A percentile compares a stretch with the other conserved stretches of the same genome.
Conservation (phyloP, 2,329 filamentous ascomycete genomes). For the Ascochyta clinopodiicola region DNA sequence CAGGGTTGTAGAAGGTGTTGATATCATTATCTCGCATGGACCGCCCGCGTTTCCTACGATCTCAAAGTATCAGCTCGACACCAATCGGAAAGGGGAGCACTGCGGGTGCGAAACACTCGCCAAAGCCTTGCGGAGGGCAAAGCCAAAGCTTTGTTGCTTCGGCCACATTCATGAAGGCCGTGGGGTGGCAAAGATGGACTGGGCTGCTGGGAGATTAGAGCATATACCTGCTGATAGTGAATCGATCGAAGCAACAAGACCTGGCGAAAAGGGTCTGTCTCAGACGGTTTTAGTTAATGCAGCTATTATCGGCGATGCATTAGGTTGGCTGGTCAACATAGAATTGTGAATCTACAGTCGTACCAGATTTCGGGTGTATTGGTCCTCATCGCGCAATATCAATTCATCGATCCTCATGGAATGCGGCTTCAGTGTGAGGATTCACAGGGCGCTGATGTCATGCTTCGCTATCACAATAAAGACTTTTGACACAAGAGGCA, state of each 20-base stretch:
- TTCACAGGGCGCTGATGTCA: no score
- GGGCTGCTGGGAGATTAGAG: background rate
- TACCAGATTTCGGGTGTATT: no score
- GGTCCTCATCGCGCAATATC: no score
- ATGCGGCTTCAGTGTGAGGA: no score
- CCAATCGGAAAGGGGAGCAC: conserved; percentile 32
- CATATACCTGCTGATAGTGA: background rate
- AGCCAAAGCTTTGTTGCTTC: conserved; percentile 64
- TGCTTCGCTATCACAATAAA: no score
- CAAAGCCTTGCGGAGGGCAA: conserved; percentile 53
- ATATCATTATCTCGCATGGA: conserved; percentile 67
- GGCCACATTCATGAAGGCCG: conserved; percentile 65
- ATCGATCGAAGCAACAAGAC: no score
- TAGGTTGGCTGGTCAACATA: no score
- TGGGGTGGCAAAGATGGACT: conserved; percentile 12
- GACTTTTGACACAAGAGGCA: no score
- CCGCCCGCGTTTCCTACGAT: conserved; percentile 50
- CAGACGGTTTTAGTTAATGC: conserved; percentile 1
- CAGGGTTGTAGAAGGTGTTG: conserved; percentile 46
- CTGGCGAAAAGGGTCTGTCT: background rate
- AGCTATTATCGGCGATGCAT: background rate
- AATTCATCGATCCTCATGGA: no score
- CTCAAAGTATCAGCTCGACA: conserved; percentile 55
- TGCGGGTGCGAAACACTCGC: conserved; percentile 64
- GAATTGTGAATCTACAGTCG: no score